Conservation (phyloP, 179 eudicot genomes). For the Spinacia oleracea region DNA sequence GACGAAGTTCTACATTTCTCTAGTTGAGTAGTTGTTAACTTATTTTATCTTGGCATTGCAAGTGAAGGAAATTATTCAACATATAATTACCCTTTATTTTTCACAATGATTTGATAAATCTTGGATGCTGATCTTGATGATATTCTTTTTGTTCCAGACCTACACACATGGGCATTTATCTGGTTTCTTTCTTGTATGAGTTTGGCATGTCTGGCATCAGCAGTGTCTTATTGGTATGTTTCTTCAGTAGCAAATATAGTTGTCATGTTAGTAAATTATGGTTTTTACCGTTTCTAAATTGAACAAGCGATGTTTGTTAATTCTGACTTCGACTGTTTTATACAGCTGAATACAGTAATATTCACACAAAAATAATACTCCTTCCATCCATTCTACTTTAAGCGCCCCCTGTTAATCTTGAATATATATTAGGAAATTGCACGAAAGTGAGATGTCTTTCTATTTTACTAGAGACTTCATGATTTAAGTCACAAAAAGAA, state of each 20-base stretch:
- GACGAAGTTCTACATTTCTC: background rate
- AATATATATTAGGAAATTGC: background rate
- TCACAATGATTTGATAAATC: background rate
- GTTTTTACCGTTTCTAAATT: background rate
- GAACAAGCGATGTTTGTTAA: background rate
- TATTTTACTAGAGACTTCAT: background rate
- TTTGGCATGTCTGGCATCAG: slow-evolving; percentile 84
- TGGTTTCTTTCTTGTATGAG: slow-evolving; percentile 82
- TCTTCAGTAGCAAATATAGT: background rate
- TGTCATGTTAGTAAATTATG: background rate
- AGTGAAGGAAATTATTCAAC: background rate
- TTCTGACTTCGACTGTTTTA: background rate
- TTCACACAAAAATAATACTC: background rate
- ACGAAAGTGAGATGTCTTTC: background rate
- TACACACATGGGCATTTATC: slow-evolving; percentile 60
- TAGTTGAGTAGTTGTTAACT: background rate
- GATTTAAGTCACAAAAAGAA: background rate
- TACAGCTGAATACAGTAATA: background rate
- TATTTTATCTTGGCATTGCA: background rate
- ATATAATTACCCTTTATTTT: background rate
- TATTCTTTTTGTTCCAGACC: slow-evolving; percentile 44
- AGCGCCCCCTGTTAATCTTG: background rate
- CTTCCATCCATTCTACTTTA: background rate
- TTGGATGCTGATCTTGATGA: slow-evolving; percentile 7
- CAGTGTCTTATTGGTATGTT: slow-evolving; percentile 69